Evolutionary conservation across 192 early-diverging fungal species (phyloP).

Genomic region (Gaertneriomyces sp.): DNA sequence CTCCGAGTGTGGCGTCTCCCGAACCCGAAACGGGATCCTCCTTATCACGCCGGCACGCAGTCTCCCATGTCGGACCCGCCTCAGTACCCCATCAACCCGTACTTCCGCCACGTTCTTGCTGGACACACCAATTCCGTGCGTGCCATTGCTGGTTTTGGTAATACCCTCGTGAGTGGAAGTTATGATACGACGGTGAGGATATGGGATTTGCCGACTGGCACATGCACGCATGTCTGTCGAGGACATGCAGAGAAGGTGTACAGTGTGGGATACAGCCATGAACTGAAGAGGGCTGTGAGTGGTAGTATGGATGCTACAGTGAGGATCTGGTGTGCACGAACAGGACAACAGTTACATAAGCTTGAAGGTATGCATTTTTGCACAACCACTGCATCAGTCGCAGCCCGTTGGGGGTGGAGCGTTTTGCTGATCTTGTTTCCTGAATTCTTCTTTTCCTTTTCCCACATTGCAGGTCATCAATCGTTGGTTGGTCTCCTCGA

Average conservation of each 20-base stretch:
- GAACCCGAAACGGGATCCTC: constrained; percentile 59
- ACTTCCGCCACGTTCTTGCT: constrained; percentile 71
- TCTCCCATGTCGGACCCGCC: constrained; percentile 17
- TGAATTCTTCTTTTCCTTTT: neutral
- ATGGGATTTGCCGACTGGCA: constrained; percentile 82
- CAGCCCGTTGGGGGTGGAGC: no score
- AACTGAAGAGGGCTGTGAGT: constrained; percentile 79
- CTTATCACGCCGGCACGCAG: constrained; percentile 35
- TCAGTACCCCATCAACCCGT: constrained; percentile 59
- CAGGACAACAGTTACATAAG: constrained; percentile 72
- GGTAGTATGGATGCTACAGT: constrained; percentile 94
- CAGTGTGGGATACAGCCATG: constrained; percentile 82
- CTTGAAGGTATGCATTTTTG: constrained; percentile 52
- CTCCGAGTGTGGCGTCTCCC: constrained; percentile 92
- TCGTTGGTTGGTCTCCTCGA: constrained; percentile 93
- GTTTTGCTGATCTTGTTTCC: neutral
- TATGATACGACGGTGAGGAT: constrained; percentile 90
- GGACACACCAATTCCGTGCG: constrained; percentile 92
- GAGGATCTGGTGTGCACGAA: constrained; percentile 85
- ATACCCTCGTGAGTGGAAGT: constrained; percentile 81
- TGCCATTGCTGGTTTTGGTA: constrained; percentile 85
- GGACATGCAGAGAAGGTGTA: constrained; percentile 97
- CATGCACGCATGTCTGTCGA: constrained; percentile 60
- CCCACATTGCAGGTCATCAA: constrained; percentile 65
- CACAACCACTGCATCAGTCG: neutral